These are phyloP conservation scores for Cladosporium sp. DNA, from an alignment of 2,329 filamentous ascomycete species.

Conservation along the genomic window DNA sequence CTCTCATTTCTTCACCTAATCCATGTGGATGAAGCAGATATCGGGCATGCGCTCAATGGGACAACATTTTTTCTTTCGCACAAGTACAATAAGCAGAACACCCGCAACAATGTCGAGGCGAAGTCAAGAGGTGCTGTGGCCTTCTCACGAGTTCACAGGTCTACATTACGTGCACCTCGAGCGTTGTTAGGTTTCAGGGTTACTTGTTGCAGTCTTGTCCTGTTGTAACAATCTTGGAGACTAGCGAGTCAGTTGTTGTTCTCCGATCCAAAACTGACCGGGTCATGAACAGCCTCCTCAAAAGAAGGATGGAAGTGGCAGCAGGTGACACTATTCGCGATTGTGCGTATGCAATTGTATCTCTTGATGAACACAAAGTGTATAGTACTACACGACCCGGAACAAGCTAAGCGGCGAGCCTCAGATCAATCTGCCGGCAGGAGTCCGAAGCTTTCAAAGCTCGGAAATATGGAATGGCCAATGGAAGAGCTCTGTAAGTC, in stretches of 20 bases:
- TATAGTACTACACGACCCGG: background rate
- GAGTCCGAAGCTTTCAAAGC: background rate
- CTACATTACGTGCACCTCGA: background rate
- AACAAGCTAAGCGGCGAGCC: background rate
- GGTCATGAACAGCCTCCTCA: background rate
- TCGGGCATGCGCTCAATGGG: too few species aligned
- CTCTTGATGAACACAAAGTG: background rate
- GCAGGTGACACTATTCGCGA: background rate
- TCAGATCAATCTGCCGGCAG: background rate
- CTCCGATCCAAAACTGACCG: background rate
- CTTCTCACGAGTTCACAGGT: background rate
- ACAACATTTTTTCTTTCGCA: background rate
- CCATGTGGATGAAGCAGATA: too few species aligned
- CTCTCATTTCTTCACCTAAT: too few species aligned
- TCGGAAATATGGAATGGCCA: background rate
- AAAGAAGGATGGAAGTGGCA: background rate
- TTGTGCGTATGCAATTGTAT: background rate
- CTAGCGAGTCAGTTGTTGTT: background rate
- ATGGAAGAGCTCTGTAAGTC: background rate
- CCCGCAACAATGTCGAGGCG: background rate
- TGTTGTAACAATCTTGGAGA: background rate
- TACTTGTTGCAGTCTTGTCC: background rate
- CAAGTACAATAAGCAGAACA: background rate
- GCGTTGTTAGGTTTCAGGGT: background rate
- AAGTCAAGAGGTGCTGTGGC: background rate